Conservation (phyloP, 1,284 basidiomycete genomes). For the Retiboletus fuscus region DNA sequence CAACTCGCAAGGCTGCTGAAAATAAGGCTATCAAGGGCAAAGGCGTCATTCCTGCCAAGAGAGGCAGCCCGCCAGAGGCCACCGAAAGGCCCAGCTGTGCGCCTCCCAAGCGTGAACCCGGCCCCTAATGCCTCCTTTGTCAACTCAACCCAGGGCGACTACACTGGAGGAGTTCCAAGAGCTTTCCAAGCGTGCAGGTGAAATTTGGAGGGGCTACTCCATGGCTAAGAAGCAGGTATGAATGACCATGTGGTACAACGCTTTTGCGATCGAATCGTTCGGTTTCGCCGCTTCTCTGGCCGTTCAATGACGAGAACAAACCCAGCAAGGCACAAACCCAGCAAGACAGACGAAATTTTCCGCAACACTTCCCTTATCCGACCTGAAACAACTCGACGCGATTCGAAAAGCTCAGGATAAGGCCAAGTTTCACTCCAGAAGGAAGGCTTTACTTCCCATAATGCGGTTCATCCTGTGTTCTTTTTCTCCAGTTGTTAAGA, state of each 20-base stretch:
- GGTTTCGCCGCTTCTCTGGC: slow-evolving; percentile 26
- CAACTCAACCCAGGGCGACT: slow-evolving; percentile 16
- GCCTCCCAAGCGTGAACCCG: slow-evolving; percentile 44
- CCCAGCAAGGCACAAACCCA: slow-evolving; percentile 33
- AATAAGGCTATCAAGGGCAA: slow-evolving; percentile 1
- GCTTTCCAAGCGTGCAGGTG: slow-evolving; percentile 34
- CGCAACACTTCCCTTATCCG: slow-evolving; percentile 18
- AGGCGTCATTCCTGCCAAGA: slow-evolving; percentile 62
- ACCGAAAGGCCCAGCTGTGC: too few species aligned
- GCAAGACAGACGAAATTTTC: slow-evolving; percentile 41
- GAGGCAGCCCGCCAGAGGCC: too few species aligned
- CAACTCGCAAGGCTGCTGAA: too few species aligned
- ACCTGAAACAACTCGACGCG: slow-evolving; percentile 42
- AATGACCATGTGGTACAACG: neutral
- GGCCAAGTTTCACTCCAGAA: slow-evolving; percentile 22
- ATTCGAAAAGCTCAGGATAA: slow-evolving; percentile 41
- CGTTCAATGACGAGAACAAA: slow-evolving; percentile 43
- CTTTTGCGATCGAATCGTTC: neutral
- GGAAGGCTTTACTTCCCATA: neutral
- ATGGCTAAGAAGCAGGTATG: slow-evolving; percentile 46
- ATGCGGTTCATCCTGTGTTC: slow-evolving; percentile 42
- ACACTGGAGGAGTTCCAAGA: slow-evolving; percentile 4
- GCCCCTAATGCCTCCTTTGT: slow-evolving; percentile 35
- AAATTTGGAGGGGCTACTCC: slow-evolving; percentile 39
- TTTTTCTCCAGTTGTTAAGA: neutral